Evolutionary conservation across 768 basidiomycete genomes (phyloP), one percentile per base, ranked within the genome.

Genomic region (Boletus fagicola): DNA sequence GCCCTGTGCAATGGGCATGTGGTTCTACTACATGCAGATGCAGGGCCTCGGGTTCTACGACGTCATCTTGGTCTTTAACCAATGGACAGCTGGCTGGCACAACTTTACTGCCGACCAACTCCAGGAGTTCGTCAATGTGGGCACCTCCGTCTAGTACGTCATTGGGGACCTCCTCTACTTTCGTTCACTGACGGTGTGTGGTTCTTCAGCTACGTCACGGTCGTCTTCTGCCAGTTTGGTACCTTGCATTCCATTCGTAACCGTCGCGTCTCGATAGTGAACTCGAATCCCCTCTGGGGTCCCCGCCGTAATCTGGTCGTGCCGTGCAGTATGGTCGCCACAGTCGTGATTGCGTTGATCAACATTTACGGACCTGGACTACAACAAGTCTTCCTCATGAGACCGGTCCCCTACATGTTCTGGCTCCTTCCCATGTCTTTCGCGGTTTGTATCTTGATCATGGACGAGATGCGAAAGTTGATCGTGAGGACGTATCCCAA

Each of bases 401-500:
- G 74, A 12, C 75, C 77, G 0, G 76, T 80, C 18, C 78, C 76
- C 4, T 68, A 72, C 35, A 74, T 76, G 66, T 80, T 76, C 60
- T 80, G 79, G 78, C 70, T 75, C 5, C 57, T 78, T 22, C 78
- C 79, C 0, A 72, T 79, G 48, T 53, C 66, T 0, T 77, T 80
- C 49, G 79, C 77, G 30, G 20, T 75, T 11, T 77, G 73, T 0
- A 76, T 80, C 18, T 59, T 81, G 58, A 61, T 65, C 0, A 69
- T 80, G 68, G 80, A 81, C 56, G 79, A 81, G 62, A 44, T 72
- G 18, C 70, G 80, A 51, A 81, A 81, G 67, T 59, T 78, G 51
- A 62, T 80, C 38, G 78, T 79, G 54, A 67, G 78, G 61, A 69
- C 73, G 9, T 77, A 77, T 53, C 78, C 78, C 2, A 74, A 76